phyloP scores from a whole-genome alignment of 768 basidiomycete species.

The Termitomyces sp. region DNA sequence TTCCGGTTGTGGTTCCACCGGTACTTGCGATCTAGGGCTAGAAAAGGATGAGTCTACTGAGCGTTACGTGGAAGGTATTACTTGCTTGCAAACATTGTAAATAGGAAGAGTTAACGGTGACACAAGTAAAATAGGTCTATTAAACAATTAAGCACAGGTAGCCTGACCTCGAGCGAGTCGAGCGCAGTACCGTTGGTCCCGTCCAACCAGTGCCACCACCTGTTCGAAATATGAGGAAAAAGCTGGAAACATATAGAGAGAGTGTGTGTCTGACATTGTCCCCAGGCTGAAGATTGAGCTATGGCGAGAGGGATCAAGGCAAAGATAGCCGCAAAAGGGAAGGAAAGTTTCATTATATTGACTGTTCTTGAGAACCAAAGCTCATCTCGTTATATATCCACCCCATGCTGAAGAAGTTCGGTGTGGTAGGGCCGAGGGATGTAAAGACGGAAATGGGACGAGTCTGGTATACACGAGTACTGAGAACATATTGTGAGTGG shows the following conservation, averaged over 20 bases:
- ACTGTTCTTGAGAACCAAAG: not conserved
- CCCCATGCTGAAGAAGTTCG: constrained; percentile 12
- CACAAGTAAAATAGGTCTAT: constrained; percentile 38
- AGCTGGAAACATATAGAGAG: not conserved
- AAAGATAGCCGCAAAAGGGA: constrained; percentile 25
- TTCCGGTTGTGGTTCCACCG: constrained; percentile 6
- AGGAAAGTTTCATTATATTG: constrained; percentile 18
- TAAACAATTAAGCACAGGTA: not conserved
- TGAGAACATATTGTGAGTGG: too few relatives aligned
- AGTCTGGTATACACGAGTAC: too few relatives aligned
- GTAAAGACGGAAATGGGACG: too few relatives aligned
- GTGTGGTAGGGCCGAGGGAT: too few relatives aligned
- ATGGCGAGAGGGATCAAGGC: constrained; percentile 20
- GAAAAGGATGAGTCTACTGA: not conserved
- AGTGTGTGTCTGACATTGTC: constrained; percentile 28
- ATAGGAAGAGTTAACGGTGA: constrained; percentile 35
- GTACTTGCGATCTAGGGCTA: constrained; percentile 5
- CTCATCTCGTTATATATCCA: constrained; percentile 6
- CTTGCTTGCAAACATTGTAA: constrained; percentile 40
- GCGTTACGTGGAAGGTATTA: not conserved
- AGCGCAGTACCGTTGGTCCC: constrained; percentile 26
- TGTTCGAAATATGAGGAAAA: constrained; percentile 2
- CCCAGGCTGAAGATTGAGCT: constrained; percentile 29
- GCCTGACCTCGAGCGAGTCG: not conserved
- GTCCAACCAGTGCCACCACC: constrained; percentile 25